Evolutionary conservation across 2,329 filamentous ascomycete genomes (phyloP).

Genomic region (Thielaviopsis musarum): DNA sequence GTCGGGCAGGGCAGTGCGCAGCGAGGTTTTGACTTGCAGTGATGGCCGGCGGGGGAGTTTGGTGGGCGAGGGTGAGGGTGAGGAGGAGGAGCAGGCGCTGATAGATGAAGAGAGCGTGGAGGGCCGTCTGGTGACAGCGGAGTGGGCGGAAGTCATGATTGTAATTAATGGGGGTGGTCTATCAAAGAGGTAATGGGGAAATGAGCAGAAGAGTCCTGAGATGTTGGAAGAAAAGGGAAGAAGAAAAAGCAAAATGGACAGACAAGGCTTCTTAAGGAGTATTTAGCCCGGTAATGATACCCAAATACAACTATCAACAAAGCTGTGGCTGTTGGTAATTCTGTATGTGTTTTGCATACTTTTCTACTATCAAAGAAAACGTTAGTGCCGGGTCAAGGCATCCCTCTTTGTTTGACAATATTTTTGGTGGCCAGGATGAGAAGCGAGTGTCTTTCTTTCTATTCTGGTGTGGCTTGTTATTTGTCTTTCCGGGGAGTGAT

Average conservation of each 20-base stretch:
- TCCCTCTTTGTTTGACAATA: background rate
- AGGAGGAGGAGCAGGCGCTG: background rate
- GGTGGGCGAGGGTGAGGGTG: background rate
- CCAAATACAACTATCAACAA: too few species aligned
- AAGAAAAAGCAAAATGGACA: background rate
- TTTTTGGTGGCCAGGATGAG: background rate
- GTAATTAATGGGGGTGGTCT: background rate
- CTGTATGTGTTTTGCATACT: background rate
- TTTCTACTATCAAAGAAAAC: background rate
- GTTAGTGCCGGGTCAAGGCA: background rate
- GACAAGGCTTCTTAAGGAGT: background rate
- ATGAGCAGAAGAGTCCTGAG: background rate
- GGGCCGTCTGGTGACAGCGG: background rate
- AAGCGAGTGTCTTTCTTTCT: background rate
- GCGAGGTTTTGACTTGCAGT: slow-evolving; percentile 8
- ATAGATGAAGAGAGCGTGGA: slow-evolving; percentile 2
- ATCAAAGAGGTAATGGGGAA: background rate
- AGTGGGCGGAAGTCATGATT: background rate
- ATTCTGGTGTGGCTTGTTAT: too few species aligned
- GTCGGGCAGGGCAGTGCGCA: background rate
- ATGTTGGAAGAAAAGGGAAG: background rate
- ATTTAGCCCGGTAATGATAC: too few species aligned
- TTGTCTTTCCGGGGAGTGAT: too few species aligned
- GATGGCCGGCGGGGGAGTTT: background rate
- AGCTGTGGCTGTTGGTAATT: background rate